Evolutionary conservation across 169 alveolate species (phyloP), one percentile per base, ranked within the genome.

Genomic region (Plasmodium yoelii): DNA sequence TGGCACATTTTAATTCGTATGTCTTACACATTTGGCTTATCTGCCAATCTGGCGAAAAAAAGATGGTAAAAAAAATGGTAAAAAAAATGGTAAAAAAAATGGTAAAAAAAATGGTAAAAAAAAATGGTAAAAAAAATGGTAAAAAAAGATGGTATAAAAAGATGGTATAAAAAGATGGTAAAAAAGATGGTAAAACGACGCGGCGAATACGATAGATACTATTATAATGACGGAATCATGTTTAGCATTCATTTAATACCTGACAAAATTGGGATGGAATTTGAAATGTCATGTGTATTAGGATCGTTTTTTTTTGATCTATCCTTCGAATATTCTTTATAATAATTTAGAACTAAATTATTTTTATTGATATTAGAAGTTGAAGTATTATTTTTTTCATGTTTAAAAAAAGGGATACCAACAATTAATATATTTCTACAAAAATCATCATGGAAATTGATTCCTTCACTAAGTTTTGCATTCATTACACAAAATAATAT

Each of bases 391-490:
- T n/a, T 42, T 39, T 94, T 74, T 9, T 74, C 88, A 15, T 56
- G 56, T 47, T 74, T 74, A 0, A 98, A 97, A 80, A 94, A 98
- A 18, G 99, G 99, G 9, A 98, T 94, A 2, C 99, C 99, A 8
- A 97, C 96, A 5, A 98, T 93, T 22, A 98, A 80, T 2, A 98
- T 96, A 3, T 96, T 92, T 69, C 99, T 92, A 22, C 99, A 99
- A 22, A 97, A 92, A 19, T 96, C 97, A 92, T 98, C 99, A 22
- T 97, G 87, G 88, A 98, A 98, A 90, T 98, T 97, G 55, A 98
- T 98, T 13, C 99, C 99, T 91, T 98, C 99, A 47, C 99, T 96
- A 13, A 97, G 94, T 57, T 67, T 87, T 44, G 93, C 96, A 46
- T 93, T 94, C 71, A 87, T 91, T 1, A 93, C 94, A 6, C 99